Percentiles rank a stretch among this genome's conserved stretches.
phyloP scores from a whole-genome alignment of 441 rosid genomes.

The Pelargonium cotyledonis region DNA sequence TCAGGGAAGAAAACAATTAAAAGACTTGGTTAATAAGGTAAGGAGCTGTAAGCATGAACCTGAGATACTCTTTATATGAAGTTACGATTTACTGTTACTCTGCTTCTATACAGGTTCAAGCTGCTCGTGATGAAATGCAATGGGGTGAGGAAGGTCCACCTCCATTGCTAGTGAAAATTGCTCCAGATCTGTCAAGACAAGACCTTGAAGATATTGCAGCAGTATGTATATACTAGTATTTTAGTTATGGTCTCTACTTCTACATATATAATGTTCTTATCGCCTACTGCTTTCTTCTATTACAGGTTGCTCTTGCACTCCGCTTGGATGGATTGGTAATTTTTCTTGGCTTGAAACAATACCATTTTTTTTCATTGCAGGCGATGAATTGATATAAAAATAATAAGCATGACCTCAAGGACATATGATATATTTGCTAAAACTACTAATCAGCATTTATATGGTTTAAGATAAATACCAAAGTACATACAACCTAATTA shows the following conservation, averaged over 20 bases:
- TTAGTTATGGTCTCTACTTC: conserved; percentile 4
- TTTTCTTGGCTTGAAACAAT: conserved; percentile 17
- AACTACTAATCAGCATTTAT: not conserved
- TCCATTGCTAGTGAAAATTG: conserved; percentile 90
- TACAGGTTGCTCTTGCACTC: conserved; percentile 89
- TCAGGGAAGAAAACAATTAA: conserved; percentile 90
- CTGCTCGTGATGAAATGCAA: conserved; percentile 99
- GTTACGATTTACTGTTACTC: conserved; percentile 6
- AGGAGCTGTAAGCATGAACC: conserved; percentile 10
- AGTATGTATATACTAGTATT: conserved; percentile 35
- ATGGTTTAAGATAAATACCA: too few relatives aligned
- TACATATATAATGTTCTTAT: conserved; percentile 16
- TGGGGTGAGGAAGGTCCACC: conserved; percentile 99
- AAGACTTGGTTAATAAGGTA: conserved; percentile 89
- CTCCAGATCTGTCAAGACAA: conserved; percentile 89
- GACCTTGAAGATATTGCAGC: conserved; percentile 99
- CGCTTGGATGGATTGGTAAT: conserved; percentile 89
- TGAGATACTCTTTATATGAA: not conserved
- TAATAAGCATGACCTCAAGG: not conserved
- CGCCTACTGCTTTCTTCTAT: too few relatives aligned
- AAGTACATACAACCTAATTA: too few relatives aligned
- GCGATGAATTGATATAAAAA: not conserved
- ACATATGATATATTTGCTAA: not conserved
- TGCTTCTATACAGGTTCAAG: conserved; percentile 51
- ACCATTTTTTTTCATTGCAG: not conserved